phyloP scores from a whole-genome alignment of 2,329 filamentous ascomycete genomes.

The Penicillium sp. region DNA sequence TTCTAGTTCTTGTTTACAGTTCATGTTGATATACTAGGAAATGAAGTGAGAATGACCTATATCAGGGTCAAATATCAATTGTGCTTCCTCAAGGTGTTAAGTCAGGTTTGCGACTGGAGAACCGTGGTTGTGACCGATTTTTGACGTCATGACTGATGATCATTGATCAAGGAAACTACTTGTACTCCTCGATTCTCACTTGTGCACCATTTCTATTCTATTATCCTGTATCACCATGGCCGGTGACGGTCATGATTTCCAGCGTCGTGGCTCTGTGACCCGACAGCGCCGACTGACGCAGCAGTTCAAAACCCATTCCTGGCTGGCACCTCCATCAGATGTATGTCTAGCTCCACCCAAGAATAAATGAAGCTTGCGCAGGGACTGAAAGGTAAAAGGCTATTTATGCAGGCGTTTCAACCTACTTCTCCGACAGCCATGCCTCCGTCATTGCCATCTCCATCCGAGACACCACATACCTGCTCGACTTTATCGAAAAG shows the following conservation, averaged over 20 bases:
- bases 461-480: conserved; percentile 69
- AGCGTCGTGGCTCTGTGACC: conserved; percentile 30
- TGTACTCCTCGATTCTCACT: background rate
- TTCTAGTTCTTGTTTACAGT: background rate
- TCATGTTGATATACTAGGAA: no score
- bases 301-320: conserved; percentile 31
- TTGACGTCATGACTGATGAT: conserved; percentile 11
- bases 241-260: conserved; percentile 3
- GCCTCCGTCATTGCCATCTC: conserved; percentile 61
- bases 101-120: background rate
- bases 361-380: background rate
- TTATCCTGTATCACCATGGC: conserved; percentile 4
- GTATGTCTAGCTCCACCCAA: conserved; percentile 22
- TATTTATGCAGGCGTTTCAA: conserved; percentile 42
- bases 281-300: conserved; percentile 33
- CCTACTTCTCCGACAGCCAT: conserved; percentile 33
- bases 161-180: background rate
- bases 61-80: no score
- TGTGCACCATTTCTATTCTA: background rate
- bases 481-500: conserved; percentile 66
- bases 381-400: conserved; percentile 25
- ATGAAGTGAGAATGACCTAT: background rate
- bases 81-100: no score
- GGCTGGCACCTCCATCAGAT: conserved; percentile 37
- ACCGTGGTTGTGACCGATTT: conserved; percentile 9